Percentiles rank a stretch among this genome's conserved stretches.
Conservation (phyloP, 1,139 yeast genomes). For the Lodderomyces parapsilosis region DNA sequence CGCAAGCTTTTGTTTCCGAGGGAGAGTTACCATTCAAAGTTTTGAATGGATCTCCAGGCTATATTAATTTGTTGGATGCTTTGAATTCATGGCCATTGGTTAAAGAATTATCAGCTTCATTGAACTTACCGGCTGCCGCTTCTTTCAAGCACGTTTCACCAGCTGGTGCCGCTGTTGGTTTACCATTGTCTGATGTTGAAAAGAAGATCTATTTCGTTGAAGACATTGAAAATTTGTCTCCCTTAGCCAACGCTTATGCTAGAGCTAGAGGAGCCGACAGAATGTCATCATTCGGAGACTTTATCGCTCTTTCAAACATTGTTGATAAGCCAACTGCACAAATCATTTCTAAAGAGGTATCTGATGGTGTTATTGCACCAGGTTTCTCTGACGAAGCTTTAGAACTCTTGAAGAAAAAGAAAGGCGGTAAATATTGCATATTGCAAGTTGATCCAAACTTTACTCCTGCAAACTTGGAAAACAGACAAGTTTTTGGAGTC, state of each 20-base stretch:
- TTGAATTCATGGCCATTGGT: constrained; percentile 98
- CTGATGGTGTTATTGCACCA: constrained; percentile 98
- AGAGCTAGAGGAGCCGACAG: constrained; percentile 99
- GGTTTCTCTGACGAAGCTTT: constrained; percentile 92
- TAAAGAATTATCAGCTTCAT: constrained; percentile 90
- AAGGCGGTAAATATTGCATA: constrained; percentile 96
- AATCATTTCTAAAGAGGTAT: constrained; percentile 94
- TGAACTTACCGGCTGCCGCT: constrained; percentile 97
- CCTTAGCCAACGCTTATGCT: constrained; percentile 96
- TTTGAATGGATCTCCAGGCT: constrained; percentile 92
- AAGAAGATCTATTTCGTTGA: constrained; percentile 93
- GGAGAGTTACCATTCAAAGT: constrained; percentile 95
- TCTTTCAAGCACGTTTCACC: constrained; percentile 98
- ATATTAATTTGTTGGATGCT: constrained; percentile 93
- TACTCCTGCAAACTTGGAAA: constrained; percentile 77
- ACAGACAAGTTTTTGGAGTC: constrained; percentile 95
- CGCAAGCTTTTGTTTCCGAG: constrained; percentile 87
- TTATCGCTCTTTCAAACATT: constrained; percentile 93
- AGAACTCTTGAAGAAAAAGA: constrained; percentile 83
- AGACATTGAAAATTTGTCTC: constrained; percentile 92
- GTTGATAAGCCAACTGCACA: constrained; percentile 96
- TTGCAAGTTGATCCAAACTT: constrained; percentile 94
- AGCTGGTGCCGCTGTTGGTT: constrained; percentile 97
- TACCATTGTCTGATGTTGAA: constrained; percentile 86
- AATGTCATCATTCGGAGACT: constrained; percentile 98